Evolutionary conservation across 2,329 filamentous ascomycete genomes (phyloP).

Genomic region (Colletotrichum ledebouriae): DNA sequence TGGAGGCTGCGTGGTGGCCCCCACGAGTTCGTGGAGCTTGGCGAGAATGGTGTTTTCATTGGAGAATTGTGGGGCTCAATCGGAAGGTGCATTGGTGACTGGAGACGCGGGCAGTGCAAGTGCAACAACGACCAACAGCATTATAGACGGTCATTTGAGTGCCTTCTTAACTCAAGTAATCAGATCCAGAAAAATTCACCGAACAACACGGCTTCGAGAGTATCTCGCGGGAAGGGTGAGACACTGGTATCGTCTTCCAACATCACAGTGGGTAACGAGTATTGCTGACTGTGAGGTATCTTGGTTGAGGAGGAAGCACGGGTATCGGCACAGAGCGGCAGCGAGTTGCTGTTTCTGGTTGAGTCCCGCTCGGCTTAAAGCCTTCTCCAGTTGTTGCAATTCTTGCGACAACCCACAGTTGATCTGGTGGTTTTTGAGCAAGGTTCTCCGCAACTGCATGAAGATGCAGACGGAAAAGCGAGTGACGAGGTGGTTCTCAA

Average conservation of each 20-base stretch:
- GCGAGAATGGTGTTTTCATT: constrained; percentile 22
- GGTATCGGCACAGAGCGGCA: constrained; percentile 3
- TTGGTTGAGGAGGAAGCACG: background rate
- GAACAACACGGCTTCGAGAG: background rate
- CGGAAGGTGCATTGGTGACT: background rate
- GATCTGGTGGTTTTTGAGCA: too few species aligned
- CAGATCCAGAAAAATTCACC: background rate
- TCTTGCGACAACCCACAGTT: constrained; percentile 15
- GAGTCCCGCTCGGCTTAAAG: background rate
- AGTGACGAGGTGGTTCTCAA: constrained; percentile 15
- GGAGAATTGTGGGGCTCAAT: constrained; percentile 22
- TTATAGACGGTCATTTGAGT: constrained; percentile 6
- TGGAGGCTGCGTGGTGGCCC: background rate
- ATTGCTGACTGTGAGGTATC: too few species aligned
- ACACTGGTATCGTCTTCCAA: too few species aligned
- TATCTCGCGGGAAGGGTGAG: too few species aligned
- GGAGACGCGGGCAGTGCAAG: background rate
- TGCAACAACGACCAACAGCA: too few species aligned
- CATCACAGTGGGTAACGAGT: too few species aligned
- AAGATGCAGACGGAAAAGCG: background rate
- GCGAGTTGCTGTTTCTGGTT: too few species aligned
- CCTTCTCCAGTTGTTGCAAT: constrained; percentile 17
- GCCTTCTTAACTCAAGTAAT: too few species aligned
- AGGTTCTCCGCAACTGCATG: background rate
- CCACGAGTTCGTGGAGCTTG: constrained; percentile 37